phyloP scores from a whole-genome alignment of 2,329 filamentous ascomycete species.

The Decorospora gaudefroyi region DNA sequence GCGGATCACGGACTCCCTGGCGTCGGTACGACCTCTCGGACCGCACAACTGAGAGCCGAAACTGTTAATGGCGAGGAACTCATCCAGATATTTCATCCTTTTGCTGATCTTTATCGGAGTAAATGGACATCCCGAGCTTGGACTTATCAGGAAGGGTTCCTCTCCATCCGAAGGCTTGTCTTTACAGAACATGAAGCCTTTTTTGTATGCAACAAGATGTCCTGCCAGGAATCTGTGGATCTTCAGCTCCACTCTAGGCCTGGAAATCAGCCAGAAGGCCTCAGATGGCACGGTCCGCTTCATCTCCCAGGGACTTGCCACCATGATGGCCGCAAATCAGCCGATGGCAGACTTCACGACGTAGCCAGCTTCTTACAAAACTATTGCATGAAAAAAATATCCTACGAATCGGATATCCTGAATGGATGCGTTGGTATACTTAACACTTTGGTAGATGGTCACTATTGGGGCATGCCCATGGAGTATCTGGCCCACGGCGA shows the following conservation, averaged over 20 bases:
- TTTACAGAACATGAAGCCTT: background rate
- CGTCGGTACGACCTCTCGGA: accelerated
- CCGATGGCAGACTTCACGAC: too few relatives aligned
- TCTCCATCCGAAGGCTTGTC: background rate
- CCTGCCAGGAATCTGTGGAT: background rate
- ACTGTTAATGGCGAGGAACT: background rate
- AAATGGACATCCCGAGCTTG: background rate
- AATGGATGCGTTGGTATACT: background rate
- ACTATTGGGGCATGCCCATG: background rate
- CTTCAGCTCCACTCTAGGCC: too few relatives aligned
- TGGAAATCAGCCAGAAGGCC: too few relatives aligned
- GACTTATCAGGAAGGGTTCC: background rate
- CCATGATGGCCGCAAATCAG: too few relatives aligned
- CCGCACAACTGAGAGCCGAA: accelerated
- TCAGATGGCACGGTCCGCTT: too few relatives aligned
- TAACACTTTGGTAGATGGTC: accelerated
- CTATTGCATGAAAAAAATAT: background rate
- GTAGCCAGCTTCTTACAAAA: too few relatives aligned
- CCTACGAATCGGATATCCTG: background rate
- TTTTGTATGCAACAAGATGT: accelerated
- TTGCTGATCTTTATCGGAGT: background rate
- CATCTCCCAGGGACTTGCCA: too few relatives aligned
- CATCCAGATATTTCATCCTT: background rate
- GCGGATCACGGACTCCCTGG: background rate
- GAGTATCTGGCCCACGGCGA: accelerated